Conservation (phyloP, 208 protist genomes). For the Porcisia deanei region DNA sequence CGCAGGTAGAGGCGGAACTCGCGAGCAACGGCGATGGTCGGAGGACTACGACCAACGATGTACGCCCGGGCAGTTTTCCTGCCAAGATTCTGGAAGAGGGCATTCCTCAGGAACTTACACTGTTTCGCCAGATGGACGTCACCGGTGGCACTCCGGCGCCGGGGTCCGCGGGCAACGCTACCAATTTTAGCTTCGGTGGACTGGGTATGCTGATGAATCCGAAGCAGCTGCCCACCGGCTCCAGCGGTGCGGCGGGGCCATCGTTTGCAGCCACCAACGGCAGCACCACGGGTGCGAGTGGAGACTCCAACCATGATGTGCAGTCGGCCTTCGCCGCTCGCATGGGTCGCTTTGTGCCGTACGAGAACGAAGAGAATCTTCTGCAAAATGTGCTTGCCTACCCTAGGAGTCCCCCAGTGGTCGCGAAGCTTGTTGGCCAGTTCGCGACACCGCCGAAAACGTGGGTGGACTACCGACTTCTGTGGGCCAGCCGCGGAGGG, state of each 20-base stretch:
- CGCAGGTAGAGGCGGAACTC: conserved; percentile 72
- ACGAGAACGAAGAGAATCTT: conserved; percentile 57
- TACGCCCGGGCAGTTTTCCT: background rate
- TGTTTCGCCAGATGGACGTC: conserved; percentile 3
- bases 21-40: conserved; percentile 28
- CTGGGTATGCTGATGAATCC: background rate
- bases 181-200: conserved; percentile 3
- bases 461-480: conserved; percentile 72
- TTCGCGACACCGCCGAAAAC: conserved; percentile 64
- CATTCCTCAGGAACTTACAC: conserved; percentile 48
- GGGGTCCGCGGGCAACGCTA: background rate
- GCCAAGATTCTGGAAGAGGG: conserved; percentile 55
- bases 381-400: conserved; percentile 51
- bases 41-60: background rate
- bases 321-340: conserved; percentile 30
- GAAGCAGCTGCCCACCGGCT: background rate
- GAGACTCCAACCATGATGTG: background rate
- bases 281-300: background rate
- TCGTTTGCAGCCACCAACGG: background rate
- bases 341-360: conserved; percentile 73
- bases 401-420: conserved; percentile 34
- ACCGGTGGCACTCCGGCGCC: background rate
- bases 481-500: conserved; percentile 70
- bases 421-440: conserved; percentile 70
- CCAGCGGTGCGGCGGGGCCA: background rate